A percentile compares a stretch with the other conserved stretches of the same genome.
phyloP scores from a whole-genome alignment of 305 asterid species.

The Coffea humblotiana region DNA sequence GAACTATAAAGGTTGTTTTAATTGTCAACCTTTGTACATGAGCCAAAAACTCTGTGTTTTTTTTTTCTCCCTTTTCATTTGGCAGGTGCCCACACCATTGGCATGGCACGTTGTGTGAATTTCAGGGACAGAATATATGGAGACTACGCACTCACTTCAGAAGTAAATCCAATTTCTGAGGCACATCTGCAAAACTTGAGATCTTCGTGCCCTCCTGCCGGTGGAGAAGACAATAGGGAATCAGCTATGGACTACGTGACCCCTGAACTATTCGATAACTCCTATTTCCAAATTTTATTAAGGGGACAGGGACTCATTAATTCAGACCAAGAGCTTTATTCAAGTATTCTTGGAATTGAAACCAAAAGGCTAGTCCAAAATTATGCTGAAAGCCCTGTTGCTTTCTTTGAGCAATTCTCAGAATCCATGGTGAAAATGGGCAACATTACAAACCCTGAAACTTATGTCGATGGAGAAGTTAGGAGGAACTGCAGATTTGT shows the following conservation, averaged over 20 bases:
- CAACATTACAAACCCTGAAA: conserved; percentile 65
- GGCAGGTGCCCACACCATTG: conserved; percentile 93
- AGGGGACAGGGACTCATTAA: conserved; percentile 68
- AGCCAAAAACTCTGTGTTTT: neutral
- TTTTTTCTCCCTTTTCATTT: neutral
- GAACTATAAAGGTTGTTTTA: neutral
- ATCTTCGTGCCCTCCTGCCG: conserved; percentile 58
- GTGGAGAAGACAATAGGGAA: conserved; percentile 61
- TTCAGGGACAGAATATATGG: conserved; percentile 76
- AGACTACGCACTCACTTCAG: conserved; percentile 48
- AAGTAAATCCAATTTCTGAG: conserved; percentile 40
- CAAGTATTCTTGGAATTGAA: conserved; percentile 58
- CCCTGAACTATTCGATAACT: conserved; percentile 71
- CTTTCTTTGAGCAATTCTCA: conserved; percentile 82
- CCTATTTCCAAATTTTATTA: conserved; percentile 59
- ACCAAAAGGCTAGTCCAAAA: conserved; percentile 61
- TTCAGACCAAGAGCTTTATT: conserved; percentile 77
- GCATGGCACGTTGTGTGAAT: conserved; percentile 81
- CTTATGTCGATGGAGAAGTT: conserved; percentile 72
- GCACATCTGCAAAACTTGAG: conserved; percentile 51
- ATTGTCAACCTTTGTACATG: neutral
- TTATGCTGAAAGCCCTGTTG: conserved; percentile 59
- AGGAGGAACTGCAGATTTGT: conserved; percentile 87
- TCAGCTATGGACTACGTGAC: conserved; percentile 70
- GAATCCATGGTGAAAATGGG: conserved; percentile 92